These are phyloP conservation scores for Udeniomyces megalosporus DNA, from an alignment of 768 basidiomycete genomes.

Conservation along the genomic window DNA sequence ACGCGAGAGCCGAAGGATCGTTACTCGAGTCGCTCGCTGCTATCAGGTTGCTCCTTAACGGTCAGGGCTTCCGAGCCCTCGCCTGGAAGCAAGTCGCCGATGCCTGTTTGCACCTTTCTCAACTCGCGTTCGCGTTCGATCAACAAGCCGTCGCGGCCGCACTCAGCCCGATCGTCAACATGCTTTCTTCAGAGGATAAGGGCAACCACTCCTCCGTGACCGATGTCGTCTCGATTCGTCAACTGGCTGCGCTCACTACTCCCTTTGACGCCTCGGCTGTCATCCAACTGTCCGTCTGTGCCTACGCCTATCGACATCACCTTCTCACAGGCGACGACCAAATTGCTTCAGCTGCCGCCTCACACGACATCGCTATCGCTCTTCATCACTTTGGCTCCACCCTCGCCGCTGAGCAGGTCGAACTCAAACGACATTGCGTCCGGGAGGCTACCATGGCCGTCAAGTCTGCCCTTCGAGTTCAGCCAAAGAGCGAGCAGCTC, in stretches of 20 bases:
- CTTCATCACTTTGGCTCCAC: conserved; percentile 39
- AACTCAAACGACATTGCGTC: conserved; percentile 44
- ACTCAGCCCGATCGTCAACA: conserved; percentile 20
- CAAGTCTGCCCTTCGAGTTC: conserved; percentile 38
- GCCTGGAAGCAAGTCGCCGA: conserved; percentile 75
- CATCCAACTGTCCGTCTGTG: conserved; percentile 23
- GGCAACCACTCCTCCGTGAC: conserved; percentile 7
- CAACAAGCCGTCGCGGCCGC: conserved; percentile 19
- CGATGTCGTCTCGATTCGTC: conserved; percentile 21
- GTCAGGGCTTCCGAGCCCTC: conserved; percentile 49
- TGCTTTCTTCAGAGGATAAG: conserved; percentile 13
- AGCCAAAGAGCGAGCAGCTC: conserved; percentile 52
- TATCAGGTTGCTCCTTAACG: conserved; percentile 38
- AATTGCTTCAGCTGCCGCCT: conserved; percentile 41
- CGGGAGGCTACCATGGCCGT: neutral
- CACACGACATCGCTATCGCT: conserved; percentile 56
- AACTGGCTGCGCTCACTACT: conserved; percentile 13
- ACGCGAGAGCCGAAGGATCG: conserved; percentile 54
- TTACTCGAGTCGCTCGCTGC: conserved; percentile 46
- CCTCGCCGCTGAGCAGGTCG: conserved; percentile 27
- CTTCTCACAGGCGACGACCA: conserved; percentile 29
- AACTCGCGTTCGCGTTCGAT: conserved; percentile 38
- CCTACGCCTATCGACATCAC: conserved; percentile 28
- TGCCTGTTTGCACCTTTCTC: conserved; percentile 50
- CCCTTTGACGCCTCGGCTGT: conserved; percentile 17